A percentile compares a stretch with the other conserved stretches of the same genome.
Conservation (phyloP, 2,329 filamentous ascomycete genomes). For the Scytalidium lignicola region DNA sequence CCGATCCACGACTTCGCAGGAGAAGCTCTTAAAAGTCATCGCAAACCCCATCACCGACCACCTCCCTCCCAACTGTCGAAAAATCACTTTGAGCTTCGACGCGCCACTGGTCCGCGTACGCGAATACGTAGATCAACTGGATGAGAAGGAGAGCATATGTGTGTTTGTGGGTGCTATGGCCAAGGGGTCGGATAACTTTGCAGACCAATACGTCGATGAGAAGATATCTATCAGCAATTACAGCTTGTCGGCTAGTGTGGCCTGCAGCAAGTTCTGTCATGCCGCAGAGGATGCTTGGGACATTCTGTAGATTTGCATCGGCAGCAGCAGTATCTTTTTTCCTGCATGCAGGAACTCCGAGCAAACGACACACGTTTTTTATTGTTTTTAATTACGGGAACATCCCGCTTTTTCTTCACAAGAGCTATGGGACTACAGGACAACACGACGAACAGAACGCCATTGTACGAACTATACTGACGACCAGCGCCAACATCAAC, state of each 20-base stretch:
- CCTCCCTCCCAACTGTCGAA: slow-evolving; percentile 92
- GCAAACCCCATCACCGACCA: slow-evolving; percentile 98
- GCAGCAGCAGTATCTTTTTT: neutral
- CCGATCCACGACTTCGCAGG: slow-evolving; percentile 91
- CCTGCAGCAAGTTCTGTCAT: slow-evolving; percentile 99
- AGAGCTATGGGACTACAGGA: no score
- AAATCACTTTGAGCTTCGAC: slow-evolving; percentile 95
- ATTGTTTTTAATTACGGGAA: no score
- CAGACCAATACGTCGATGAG: slow-evolving; percentile 90
- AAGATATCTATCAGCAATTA: slow-evolving; percentile 98
- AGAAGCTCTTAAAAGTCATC: slow-evolving; percentile 96
- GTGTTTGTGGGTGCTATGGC: slow-evolving; percentile 99
- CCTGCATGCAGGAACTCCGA: no score
- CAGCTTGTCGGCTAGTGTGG: slow-evolving; percentile 93
- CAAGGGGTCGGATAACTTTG: slow-evolving; percentile 92
- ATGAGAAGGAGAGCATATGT: slow-evolving; percentile 84
- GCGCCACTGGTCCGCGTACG: slow-evolving; percentile 79
- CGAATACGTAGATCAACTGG: slow-evolving; percentile 80
- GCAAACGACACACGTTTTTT: no score
- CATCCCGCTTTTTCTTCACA: no score
- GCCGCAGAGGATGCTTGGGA: slow-evolving; percentile 95
- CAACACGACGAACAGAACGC: no score
- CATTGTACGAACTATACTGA: no score
- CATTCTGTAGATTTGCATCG: slow-evolving; percentile 59
- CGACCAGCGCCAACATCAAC: no score